These are phyloP conservation scores for Heimioporus sp. DNA, from an alignment of 768 basidiomycete species.

Conservation along the genomic window DNA sequence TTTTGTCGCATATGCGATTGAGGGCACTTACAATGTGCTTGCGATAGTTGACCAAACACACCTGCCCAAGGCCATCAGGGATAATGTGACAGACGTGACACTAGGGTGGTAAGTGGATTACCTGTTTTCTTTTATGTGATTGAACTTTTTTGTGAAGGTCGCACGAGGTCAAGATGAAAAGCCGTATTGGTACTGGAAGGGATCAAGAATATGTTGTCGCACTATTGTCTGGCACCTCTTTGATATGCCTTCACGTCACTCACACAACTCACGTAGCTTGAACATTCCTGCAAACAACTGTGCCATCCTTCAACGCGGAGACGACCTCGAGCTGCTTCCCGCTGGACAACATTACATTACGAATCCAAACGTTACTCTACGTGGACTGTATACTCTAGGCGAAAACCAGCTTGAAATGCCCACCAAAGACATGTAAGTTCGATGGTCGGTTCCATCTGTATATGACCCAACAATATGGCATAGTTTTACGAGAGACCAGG, in stretches of 20 bases:
- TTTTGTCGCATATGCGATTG: slow-evolving; percentile 73
- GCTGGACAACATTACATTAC: slow-evolving; percentile 87
- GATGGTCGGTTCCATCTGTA: background rate
- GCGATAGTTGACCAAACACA: slow-evolving; percentile 86
- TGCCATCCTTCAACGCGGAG: slow-evolving; percentile 78
- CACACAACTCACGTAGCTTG: slow-evolving; percentile 43
- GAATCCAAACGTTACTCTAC: slow-evolving; percentile 78
- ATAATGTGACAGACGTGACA: slow-evolving; percentile 55
- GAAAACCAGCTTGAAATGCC: slow-evolving; percentile 88
- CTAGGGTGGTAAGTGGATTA: slow-evolving; percentile 50
- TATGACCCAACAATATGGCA: background rate
- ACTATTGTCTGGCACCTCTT: slow-evolving; percentile 51
- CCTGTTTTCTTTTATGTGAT: background rate
- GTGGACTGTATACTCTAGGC: slow-evolving; percentile 76
- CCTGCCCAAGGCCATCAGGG: slow-evolving; percentile 55
- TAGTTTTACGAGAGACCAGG: slow-evolving; percentile 84
- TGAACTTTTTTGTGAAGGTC: slow-evolving; percentile 34
- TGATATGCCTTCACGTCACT: background rate
- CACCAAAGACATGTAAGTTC: slow-evolving; percentile 76
- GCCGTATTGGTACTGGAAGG: slow-evolving; percentile 40
- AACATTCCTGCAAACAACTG: slow-evolving; percentile 87
- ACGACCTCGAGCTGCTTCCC: slow-evolving; percentile 73
- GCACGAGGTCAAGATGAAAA: slow-evolving; percentile 79
- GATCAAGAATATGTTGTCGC: slow-evolving; percentile 74
- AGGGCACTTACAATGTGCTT: slow-evolving; percentile 76